Evolutionary conservation across 2,329 filamentous ascomycete genomes (phyloP).

Genomic region (Nemania sp.): DNA sequence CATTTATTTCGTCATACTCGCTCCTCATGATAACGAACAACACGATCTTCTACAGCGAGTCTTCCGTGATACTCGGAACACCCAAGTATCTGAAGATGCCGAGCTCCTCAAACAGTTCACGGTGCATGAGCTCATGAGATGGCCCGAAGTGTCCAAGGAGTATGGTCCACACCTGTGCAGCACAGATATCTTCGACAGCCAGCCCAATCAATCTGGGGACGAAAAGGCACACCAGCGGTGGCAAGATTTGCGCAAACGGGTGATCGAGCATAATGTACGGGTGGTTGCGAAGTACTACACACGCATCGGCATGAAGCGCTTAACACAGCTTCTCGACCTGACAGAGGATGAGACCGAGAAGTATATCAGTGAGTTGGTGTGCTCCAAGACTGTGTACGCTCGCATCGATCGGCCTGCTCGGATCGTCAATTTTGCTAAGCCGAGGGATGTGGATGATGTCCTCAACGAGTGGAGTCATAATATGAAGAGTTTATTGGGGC

Average conservation of each 20-base stretch:
- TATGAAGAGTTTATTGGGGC: constrained; percentile 88
- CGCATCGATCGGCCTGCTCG: constrained; percentile 94
- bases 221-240: constrained; percentile 84
- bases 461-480: constrained; percentile 98
- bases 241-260: constrained; percentile 94
- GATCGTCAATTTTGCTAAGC: constrained; percentile 92
- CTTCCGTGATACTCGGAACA: constrained; percentile 80
- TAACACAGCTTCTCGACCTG: constrained; percentile 89
- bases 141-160: constrained; percentile 87
- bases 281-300: constrained; percentile 99
- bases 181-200: constrained; percentile 86
- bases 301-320: constrained; percentile 86
- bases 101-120: constrained; percentile 94
- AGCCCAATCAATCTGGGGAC: constrained; percentile 68
- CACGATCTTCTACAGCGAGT: constrained; percentile 95
- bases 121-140: constrained; percentile 94
- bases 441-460: constrained; percentile 91
- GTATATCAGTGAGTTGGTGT: constrained; percentile 97
- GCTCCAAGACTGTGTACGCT: constrained; percentile 95
- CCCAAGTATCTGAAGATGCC: constrained; percentile 76
- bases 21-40: constrained; percentile 97
- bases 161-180: constrained; percentile 86
- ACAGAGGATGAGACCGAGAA: constrained; percentile 97
- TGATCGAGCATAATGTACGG: constrained; percentile 98
- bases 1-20: constrained; percentile 96